These are phyloP conservation scores for Glarea lozoyensis DNA, from an alignment of 495 filamentous ascomycete species.

Conservation along the genomic window DNA sequence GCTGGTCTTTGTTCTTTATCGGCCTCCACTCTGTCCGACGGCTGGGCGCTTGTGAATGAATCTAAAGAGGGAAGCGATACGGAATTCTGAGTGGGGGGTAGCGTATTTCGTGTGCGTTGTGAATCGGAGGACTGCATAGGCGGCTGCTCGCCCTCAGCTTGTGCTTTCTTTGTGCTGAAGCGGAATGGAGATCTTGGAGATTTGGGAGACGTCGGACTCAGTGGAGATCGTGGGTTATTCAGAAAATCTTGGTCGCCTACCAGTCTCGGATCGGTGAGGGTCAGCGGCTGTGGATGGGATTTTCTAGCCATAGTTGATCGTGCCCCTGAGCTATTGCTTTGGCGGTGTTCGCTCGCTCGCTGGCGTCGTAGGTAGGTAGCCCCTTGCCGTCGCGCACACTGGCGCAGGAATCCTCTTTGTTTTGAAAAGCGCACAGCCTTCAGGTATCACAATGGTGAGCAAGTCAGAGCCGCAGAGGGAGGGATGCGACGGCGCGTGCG, in stretches of 20 bases:
- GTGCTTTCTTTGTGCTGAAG: slow-evolving; percentile 26
- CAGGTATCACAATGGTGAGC: slow-evolving; percentile 7
- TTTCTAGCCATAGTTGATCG: slow-evolving; percentile 40
- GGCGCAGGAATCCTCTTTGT: slow-evolving; percentile 2
- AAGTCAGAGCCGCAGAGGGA: slow-evolving; percentile 10
- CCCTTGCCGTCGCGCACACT: too few relatives aligned
- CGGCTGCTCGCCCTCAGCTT: slow-evolving; percentile 1
- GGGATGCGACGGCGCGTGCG: background rate
- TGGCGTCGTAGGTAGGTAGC: slow-evolving; percentile 13
- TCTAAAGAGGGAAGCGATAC: slow-evolving; percentile 8
- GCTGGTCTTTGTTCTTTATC: slow-evolving; percentile 8
- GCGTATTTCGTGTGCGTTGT: slow-evolving; percentile 1
- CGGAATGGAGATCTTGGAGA: slow-evolving; percentile 45
- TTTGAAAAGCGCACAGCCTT: slow-evolving; percentile 18
- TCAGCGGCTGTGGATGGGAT: slow-evolving; percentile 42
- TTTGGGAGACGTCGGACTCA: slow-evolving; percentile 33
- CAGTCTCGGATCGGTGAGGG: slow-evolving; percentile 30
- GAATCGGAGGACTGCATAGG: slow-evolving; percentile 8
- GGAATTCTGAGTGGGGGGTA: slow-evolving; percentile 11
- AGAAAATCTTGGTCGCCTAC: slow-evolving; percentile 6
- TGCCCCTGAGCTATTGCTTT: too few relatives aligned
- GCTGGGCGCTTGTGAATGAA: background rate
- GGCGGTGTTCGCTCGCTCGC: slow-evolving; percentile 3
- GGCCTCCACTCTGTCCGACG: slow-evolving; percentile 2
- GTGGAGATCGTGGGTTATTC: slow-evolving; percentile 15